These are phyloP conservation scores for Peniophora sp. DNA, from an alignment of 1,284 basidiomycete genomes.

Conservation along the genomic window DNA sequence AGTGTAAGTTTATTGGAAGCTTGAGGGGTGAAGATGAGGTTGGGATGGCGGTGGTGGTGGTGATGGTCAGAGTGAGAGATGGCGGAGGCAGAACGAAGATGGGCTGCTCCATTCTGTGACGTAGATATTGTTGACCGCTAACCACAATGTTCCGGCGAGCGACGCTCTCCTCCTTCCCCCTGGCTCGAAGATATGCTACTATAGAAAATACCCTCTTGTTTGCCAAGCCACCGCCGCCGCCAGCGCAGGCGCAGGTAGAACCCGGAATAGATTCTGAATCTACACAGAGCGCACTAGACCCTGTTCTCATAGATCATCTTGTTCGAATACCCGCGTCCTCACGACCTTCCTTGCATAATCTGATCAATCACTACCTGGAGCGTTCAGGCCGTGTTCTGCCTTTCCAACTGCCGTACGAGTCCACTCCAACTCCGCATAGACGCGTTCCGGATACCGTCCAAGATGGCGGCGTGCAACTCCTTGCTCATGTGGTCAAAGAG, in stretches of 20 bases:
- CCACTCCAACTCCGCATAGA: slow-evolving; percentile 28
- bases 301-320: slow-evolving; percentile 8
- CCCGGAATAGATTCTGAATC: too few species aligned
- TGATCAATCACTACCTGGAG: slow-evolving; percentile 13
- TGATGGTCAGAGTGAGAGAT: slow-evolving; percentile 7
- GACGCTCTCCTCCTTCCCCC: too few species aligned
- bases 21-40: neutral
- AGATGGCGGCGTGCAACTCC: slow-evolving; percentile 36
- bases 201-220: too few species aligned
- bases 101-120: too few species aligned
- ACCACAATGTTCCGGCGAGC: too few species aligned
- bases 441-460: slow-evolving; percentile 23
- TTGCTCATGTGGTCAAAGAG: slow-evolving; percentile 52
- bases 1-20: slow-evolving; percentile 1
- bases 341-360: slow-evolving; percentile 8
- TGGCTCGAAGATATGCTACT: too few species aligned
- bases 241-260: too few species aligned
- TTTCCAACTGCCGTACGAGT: slow-evolving; percentile 41
- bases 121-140: too few species aligned
- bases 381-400: slow-evolving; percentile 36
- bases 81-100: neutral
- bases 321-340: slow-evolving; percentile 2
- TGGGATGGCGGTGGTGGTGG: too few species aligned
- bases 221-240: too few species aligned
- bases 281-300: slow-evolving; percentile 4